Conservation (phyloP, 345 rosid species). For the Populus nigra region DNA sequence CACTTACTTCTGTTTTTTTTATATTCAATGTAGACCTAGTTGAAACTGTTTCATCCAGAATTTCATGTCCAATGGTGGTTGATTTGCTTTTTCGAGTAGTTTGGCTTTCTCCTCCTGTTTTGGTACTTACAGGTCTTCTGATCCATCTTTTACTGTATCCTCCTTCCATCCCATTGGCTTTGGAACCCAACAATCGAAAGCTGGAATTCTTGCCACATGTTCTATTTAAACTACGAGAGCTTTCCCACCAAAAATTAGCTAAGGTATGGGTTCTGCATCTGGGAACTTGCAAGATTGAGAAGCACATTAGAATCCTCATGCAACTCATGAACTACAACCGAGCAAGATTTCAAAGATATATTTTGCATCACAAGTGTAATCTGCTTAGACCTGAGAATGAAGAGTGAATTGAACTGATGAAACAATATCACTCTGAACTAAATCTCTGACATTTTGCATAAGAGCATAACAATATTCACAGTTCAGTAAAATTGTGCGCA, state of each 20-base stretch:
- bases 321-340: constrained; percentile 25
- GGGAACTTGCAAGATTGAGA: constrained; percentile 62
- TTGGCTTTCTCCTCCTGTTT: constrained; percentile 36
- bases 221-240: constrained; percentile 35
- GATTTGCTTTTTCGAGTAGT: constrained; percentile 30
- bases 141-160: constrained; percentile 55
- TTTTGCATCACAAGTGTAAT: constrained; percentile 5
- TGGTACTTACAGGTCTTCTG: constrained; percentile 51
- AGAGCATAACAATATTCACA: background rate
- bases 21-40: constrained; percentile 35
- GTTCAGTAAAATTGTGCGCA: background rate
- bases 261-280: constrained; percentile 50
- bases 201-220: constrained; percentile 27
- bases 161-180: constrained; percentile 48
- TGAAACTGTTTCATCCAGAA: constrained; percentile 46
- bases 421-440: background rate
- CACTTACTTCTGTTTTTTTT: constrained; percentile 35
- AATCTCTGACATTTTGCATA: background rate
- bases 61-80: constrained; percentile 33
- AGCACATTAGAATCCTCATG: constrained; percentile 54
- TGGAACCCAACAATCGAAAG: constrained; percentile 38
- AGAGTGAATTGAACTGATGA: background rate
- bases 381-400: constrained; percentile 2
- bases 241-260: constrained; percentile 43
- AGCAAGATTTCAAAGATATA: constrained; percentile 10